Evolutionary conservation across 2,329 filamentous ascomycete species (phyloP).

Genomic region (Curvularia sp.): DNA sequence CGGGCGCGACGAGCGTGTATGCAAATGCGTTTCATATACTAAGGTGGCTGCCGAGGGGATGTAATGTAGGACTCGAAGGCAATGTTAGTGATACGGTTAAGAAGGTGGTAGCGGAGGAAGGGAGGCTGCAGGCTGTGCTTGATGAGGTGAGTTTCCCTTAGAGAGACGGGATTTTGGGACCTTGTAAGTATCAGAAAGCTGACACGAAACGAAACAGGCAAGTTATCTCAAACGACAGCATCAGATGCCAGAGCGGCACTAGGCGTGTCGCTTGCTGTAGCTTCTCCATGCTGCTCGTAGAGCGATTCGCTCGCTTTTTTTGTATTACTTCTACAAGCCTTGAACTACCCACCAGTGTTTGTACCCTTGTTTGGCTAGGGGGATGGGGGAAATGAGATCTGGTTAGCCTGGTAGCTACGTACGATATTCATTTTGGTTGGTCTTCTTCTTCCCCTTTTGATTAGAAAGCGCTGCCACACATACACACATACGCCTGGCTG

Average conservation of each 20-base stretch:
- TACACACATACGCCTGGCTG: no score
- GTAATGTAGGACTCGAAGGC: slow-evolving; percentile 51
- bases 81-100: slow-evolving; percentile 50
- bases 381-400: no score
- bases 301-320: not conserved
- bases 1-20: slow-evolving; percentile 52
- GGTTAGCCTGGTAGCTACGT: no score
- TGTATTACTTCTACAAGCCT: no score
- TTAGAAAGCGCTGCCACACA: no score
- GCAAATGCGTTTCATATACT: slow-evolving; percentile 58
- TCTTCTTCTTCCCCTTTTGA: no score
- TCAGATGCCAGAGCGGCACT: slow-evolving; percentile 48
- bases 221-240: slow-evolving; percentile 48
- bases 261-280: slow-evolving; percentile 1
- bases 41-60: slow-evolving; percentile 54
- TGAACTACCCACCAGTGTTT: no score
- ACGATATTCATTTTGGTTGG: no score
- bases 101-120: slow-evolving; percentile 53
- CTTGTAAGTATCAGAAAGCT: no score
- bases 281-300: not conserved
- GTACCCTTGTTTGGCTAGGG: no score
- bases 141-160: slow-evolving; percentile 48
- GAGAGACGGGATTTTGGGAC: no score
- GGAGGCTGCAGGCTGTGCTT: slow-evolving; percentile 49
- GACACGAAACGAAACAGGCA: slow-evolving; percentile 21